A percentile compares a stretch with the other conserved stretches of the same genome.
phyloP scores from a whole-genome alignment of 2,329 filamentous ascomycete species.

The Cadophora gregata region DNA sequence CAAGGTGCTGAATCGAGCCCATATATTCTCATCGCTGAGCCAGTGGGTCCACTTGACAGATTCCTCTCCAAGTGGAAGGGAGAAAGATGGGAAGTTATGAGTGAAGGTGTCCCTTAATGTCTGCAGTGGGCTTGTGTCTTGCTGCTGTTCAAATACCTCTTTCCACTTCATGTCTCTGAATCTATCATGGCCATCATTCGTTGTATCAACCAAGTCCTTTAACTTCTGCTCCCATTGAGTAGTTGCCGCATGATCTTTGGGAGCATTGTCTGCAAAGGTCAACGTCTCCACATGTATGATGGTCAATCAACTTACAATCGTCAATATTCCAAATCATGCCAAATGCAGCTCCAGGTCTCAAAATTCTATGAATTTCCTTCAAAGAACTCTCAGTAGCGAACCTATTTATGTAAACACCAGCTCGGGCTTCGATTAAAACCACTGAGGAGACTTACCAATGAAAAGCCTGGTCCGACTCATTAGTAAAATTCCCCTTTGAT shows the following conservation, averaged over 20 bases:
- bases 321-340: slow-evolving; percentile 78
- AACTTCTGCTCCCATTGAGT: slow-evolving; percentile 67
- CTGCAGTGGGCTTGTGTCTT: slow-evolving; percentile 57
- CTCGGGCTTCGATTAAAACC: not conserved
- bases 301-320: slow-evolving; percentile 59
- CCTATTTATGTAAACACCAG: slow-evolving; percentile 50
- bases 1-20: slow-evolving; percentile 68
- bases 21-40: slow-evolving; percentile 64
- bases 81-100: slow-evolving; percentile 56
- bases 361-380: slow-evolving; percentile 68
- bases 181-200: slow-evolving; percentile 64
- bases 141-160: slow-evolving; percentile 66
- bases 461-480: slow-evolving; percentile 50
- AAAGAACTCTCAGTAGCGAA: slow-evolving; percentile 70
- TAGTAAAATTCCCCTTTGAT: slow-evolving; percentile 5
- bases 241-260: slow-evolving; percentile 57
- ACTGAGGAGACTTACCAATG: slow-evolving; percentile 45
- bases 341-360: slow-evolving; percentile 64
- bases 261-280: slow-evolving; percentile 65
- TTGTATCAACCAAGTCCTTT: slow-evolving; percentile 62
- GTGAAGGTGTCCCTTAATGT: slow-evolving; percentile 52
- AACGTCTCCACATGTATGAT: not conserved
- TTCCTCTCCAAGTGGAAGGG: slow-evolving; percentile 64
- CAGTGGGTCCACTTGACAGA: slow-evolving; percentile 62
- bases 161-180: slow-evolving; percentile 72